Evolutionary conservation across 495 filamentous ascomycete genomes (phyloP).

Genomic region (Trichocladium antarcticum): DNA sequence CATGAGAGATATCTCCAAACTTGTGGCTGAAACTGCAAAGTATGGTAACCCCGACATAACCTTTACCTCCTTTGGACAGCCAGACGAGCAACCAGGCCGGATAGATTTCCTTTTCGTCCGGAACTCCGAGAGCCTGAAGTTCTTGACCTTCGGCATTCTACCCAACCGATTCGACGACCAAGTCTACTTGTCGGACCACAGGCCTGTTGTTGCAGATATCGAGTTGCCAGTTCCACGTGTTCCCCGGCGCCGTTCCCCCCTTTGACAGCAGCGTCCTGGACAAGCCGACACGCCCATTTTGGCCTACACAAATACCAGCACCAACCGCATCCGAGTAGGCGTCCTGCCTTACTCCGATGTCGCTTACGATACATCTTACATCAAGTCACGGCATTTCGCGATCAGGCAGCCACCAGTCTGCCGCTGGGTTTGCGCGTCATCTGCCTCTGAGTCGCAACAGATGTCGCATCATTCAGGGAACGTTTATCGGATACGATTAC

Average conservation of each 20-base stretch:
- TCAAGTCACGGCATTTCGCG: no score
- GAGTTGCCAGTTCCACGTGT: conserved; percentile 12
- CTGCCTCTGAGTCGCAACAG: no score
- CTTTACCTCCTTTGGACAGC: conserved; percentile 57
- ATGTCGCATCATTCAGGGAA: no score
- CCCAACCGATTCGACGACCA: conserved; percentile 54
- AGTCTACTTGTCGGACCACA: conserved; percentile 64
- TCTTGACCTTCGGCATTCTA: conserved; percentile 45
- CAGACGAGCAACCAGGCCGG: conserved; percentile 14
- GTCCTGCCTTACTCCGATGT: no score
- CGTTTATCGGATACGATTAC: no score
- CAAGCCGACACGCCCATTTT: neutral
- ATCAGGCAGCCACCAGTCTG: no score
- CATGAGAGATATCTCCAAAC: conserved; percentile 22
- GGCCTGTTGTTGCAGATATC: conserved; percentile 60
- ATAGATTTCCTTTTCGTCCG: conserved; percentile 28
- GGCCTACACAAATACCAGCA: no score
- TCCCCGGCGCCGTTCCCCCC: neutral
- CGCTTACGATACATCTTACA: no score
- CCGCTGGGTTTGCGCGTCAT: no score
- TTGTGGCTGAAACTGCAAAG: conserved; percentile 11
- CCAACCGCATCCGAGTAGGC: no score
- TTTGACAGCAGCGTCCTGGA: neutral
- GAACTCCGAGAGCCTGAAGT: conserved; percentile 4
- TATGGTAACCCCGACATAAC: conserved; percentile 29